Evolutionary conservation across 352 stramenopile species (phyloP).

Genomic region (Phytophthora melonis): DNA sequence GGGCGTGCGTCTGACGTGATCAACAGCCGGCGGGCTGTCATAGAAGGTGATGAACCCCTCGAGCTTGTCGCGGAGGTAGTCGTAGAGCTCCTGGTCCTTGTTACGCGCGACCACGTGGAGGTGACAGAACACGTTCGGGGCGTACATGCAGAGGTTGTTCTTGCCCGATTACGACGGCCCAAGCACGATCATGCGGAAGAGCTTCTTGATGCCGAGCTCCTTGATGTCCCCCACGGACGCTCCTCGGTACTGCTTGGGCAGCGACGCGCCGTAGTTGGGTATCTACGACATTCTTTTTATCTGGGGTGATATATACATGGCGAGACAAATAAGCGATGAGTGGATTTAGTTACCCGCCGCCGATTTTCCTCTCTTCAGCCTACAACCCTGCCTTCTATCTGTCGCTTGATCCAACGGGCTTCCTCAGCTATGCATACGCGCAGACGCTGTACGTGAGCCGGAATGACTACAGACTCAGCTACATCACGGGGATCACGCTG

Average conservation of each 20-base stretch:
- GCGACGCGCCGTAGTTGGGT: constrained; percentile 13
- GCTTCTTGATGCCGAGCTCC: constrained; percentile 25
- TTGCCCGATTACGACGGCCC: constrained; percentile 23
- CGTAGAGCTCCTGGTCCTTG: constrained; percentile 27
- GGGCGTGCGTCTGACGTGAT: constrained; percentile 15
- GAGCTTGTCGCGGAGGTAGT: constrained; percentile 33
- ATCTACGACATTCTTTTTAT: constrained; percentile 22
- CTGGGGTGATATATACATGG: constrained; percentile 25
- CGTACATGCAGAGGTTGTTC: constrained; percentile 5
- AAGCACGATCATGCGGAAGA: constrained; percentile 30
- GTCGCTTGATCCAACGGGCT: constrained; percentile 3
- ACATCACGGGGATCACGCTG: background rate
- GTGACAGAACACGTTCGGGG: constrained; percentile 8
- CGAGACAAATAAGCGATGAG: constrained; percentile 21
- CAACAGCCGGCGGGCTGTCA: constrained; percentile 10
- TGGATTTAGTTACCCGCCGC: constrained; percentile 28
- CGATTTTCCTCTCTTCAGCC: constrained; percentile 15
- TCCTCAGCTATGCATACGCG: constrained; percentile 21
- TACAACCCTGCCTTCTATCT: constrained; percentile 33
- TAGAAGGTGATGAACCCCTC: constrained; percentile 22
- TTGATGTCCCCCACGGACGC: constrained; percentile 7
- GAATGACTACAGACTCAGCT: constrained; percentile 10
- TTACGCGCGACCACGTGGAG: constrained; percentile 24
- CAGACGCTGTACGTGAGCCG: constrained; percentile 23
- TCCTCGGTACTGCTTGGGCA: constrained; percentile 22